Conservation (phyloP, 2,329 filamentous ascomycete genomes). For the Aurifilum marmelostoma region DNA sequence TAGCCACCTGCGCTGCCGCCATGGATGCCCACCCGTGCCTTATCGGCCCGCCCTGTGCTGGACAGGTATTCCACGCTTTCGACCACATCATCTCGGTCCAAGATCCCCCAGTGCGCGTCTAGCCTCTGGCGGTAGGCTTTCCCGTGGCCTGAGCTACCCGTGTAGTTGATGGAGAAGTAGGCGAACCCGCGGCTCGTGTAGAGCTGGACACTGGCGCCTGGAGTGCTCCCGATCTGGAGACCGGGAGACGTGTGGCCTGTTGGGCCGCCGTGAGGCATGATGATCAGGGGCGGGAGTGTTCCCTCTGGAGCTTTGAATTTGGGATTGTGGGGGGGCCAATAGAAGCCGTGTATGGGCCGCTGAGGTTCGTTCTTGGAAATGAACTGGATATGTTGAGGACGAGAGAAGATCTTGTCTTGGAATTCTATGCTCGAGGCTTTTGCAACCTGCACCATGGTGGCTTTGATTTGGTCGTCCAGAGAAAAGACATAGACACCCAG, state of each 20-base stretch:
- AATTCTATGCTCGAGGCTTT: conserved; percentile 39
- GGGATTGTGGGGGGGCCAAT: conserved; percentile 54
- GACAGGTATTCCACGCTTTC: conserved; percentile 50
- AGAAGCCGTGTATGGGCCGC: conserved; percentile 48
- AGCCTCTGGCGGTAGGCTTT: conserved; percentile 53
- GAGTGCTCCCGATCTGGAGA: conserved; percentile 40
- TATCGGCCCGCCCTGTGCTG: conserved; percentile 41
- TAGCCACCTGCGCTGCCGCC: conserved; percentile 59
- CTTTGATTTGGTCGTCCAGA: conserved; percentile 31
- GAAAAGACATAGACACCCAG: conserved; percentile 41
- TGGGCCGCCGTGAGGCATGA: conserved; percentile 56
- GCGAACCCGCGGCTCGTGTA: conserved; percentile 59
- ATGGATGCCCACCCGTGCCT: conserved; percentile 49
- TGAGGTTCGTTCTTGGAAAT: conserved; percentile 34
- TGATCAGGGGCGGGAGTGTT: conserved; percentile 51
- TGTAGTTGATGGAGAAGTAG: conserved; percentile 54
- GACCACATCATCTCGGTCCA: conserved; percentile 55
- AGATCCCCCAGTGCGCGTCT: conserved; percentile 53
- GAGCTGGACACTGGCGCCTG: conserved; percentile 46
- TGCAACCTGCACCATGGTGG: conserved; percentile 35
- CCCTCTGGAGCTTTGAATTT: conserved; percentile 43
- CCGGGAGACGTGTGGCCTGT: conserved; percentile 48
- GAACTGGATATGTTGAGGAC: conserved; percentile 41
- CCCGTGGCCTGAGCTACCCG: conserved; percentile 55
- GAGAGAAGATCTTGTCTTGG: conserved; percentile 38